Evolutionary conservation across 2,329 filamentous ascomycete species (phyloP), one percentile per base, ranked within the genome.

Genomic region (Aspergillus chevalieri): DNA sequence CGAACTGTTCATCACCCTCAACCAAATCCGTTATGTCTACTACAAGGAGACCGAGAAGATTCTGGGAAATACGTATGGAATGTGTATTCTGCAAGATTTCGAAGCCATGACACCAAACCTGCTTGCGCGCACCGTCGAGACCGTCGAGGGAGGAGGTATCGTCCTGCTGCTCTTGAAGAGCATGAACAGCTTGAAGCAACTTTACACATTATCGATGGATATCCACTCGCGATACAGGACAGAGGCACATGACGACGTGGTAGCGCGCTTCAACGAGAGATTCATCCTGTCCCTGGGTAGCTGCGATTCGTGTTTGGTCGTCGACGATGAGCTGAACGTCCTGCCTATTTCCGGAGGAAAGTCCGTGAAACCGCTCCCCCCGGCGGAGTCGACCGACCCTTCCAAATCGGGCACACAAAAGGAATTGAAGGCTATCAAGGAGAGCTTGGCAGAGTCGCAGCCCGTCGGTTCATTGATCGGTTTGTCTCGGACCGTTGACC

Each of bases 41-140:
- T 98, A 98, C 78, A 98, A 98, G 74, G 93, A 98, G 75, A 97
- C 93, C 24, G 93, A 98, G 65, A 97, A 96, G 78, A 96, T 98
- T 65, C 74, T 97, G 49, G 93, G 93, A 68, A 95, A 97, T 70
- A 98, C 93, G 41, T 98, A 93, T 66, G 92, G 92, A 66, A 96
- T 96, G 89, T 96, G 90, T 69, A 95, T 98, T 57, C 74, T 98
- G 59, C 93, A 98, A 70, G 93, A 98, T 66, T 98, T 98, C 63
- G 93, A 98, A 72, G 93, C 91, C 38, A 82, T 98, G 59, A 98
- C 93, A 8, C 93, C 93, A n/a, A 98, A 98, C 66, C 79, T 96
- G 57, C 81, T 98, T 28, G 93, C 93, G 19, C 83, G 92, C 54
- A 96, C 91, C 1, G 89, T 98, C 59, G 94, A 98, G 74, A 98